A percentile compares a stretch with the other conserved stretches of the same genome.
These are phyloP conservation scores for Ambispora gerdemannii DNA, from an alignment of 192 early-diverging fungal genomes.

Conservation along the genomic window DNA sequence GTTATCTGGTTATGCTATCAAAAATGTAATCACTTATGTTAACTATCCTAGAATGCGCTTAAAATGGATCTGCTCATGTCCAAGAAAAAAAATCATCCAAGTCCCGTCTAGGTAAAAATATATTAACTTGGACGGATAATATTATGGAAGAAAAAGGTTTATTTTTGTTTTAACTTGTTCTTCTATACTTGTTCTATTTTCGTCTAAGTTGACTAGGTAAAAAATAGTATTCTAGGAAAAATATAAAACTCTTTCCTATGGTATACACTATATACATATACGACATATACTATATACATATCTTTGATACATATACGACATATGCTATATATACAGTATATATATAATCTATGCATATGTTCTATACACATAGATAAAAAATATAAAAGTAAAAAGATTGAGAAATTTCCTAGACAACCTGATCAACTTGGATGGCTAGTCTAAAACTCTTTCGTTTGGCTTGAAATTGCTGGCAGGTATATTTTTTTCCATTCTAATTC, in stretches of 20 bases:
- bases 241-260: slow-evolving; percentile 25
- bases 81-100: slow-evolving; percentile 24
- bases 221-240: slow-evolving; percentile 28
- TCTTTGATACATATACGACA: neutral
- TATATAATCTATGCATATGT: too few species aligned
- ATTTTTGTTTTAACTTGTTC: slow-evolving; percentile 28
- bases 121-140: slow-evolving; percentile 19
- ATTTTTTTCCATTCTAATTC: slow-evolving; percentile 17
- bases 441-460: slow-evolving; percentile 15
- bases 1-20: slow-evolving; percentile 13
- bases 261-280: slow-evolving; percentile 28
- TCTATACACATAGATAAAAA: slow-evolving; percentile 10
- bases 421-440: slow-evolving; percentile 26
- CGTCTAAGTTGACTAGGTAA: slow-evolving; percentile 26
- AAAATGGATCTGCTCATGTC: slow-evolving; percentile 24
- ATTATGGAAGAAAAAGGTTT: slow-evolving; percentile 24
- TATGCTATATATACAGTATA: slow-evolving; percentile 12
- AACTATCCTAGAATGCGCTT: slow-evolving; percentile 24
- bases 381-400: slow-evolving; percentile 20
- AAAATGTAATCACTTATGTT: slow-evolving; percentile 23
- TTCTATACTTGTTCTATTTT: slow-evolving; percentile 27
- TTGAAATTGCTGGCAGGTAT: slow-evolving; percentile 3
- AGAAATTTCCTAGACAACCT: slow-evolving; percentile 29
- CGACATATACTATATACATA: too few species aligned
- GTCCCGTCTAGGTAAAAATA: slow-evolving; percentile 18